These are phyloP conservation scores for Dianthus caryophyllus DNA, from an alignment of 148 eudicot species.

Conservation along the genomic window DNA sequence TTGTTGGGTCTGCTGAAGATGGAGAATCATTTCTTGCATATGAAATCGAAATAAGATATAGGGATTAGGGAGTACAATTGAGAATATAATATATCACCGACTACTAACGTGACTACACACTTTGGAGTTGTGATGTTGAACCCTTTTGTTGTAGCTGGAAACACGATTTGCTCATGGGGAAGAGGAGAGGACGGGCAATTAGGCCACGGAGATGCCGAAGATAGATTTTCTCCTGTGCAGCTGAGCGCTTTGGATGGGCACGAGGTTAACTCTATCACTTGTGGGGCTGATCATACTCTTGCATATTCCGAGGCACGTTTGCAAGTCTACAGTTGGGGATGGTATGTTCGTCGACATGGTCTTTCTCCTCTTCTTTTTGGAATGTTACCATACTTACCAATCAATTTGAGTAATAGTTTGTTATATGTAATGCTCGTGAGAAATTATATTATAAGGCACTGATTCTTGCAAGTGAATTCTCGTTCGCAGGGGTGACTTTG, in stretches of 20 bases:
- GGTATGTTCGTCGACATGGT: slow-evolving; percentile 40
- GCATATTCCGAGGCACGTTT: slow-evolving; percentile 63
- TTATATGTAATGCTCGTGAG: not conserved
- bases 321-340: slow-evolving; percentile 98
- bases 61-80: not conserved
- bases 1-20: too few relatives aligned
- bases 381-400: not conserved
- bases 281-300: slow-evolving; percentile 96
- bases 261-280: slow-evolving; percentile 65
- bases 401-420: not conserved
- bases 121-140: not conserved
- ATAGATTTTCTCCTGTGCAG: slow-evolving; percentile 69
- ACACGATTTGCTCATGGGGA: slow-evolving; percentile 96
- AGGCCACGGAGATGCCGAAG: slow-evolving; percentile 97
- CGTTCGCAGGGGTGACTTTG: slow-evolving; percentile 93
- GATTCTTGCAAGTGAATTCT: slow-evolving; percentile 11
- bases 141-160: slow-evolving; percentile 49
- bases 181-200: slow-evolving; percentile 98
- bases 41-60: not conserved
- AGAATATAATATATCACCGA: not conserved
- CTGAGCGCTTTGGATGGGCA: slow-evolving; percentile 79
- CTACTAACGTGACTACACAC: not conserved
- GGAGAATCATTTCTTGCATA: not conserved
- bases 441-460: not conserved
- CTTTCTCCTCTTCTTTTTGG: not conserved